A percentile compares a stretch with the other conserved stretches of the same genome.
Evolutionary conservation across 345 rosid species (phyloP).

Genomic region (Eucalyptus dawsonii): DNA sequence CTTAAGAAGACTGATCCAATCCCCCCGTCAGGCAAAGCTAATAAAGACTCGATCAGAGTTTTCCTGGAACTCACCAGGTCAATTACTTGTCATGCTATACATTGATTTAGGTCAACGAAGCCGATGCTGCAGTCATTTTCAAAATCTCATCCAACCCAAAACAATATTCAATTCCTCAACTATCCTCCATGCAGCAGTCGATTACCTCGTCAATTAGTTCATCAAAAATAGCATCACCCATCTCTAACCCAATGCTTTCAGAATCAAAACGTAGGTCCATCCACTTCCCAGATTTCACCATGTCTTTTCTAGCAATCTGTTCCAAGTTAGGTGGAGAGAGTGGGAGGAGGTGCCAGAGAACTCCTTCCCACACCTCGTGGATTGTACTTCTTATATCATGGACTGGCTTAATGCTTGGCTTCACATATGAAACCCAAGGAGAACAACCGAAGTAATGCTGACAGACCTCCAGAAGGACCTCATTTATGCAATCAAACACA

Average conservation of each 20-base stretch:
- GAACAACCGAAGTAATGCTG: constrained; percentile 36
- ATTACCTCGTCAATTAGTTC: constrained; percentile 55
- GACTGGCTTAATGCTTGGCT: constrained; percentile 26
- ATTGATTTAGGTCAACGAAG: not conserved
- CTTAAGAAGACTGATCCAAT: not conserved
- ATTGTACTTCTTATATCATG: constrained; percentile 32
- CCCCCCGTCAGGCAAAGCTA: not conserved
- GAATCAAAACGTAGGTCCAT: constrained; percentile 48
- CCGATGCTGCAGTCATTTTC: not conserved
- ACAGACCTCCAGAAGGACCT: constrained; percentile 59
- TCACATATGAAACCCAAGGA: constrained; percentile 44
- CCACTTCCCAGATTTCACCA: constrained; percentile 57
- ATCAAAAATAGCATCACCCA: constrained; percentile 48
- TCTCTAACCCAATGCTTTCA: constrained; percentile 39
- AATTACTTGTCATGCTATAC: not conserved
- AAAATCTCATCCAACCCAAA: not conserved
- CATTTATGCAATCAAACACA: constrained; percentile 72
- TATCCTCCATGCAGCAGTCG: constrained; percentile 12
- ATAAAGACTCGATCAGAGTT: not conserved
- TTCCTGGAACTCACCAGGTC: not conserved
- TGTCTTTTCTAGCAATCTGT: constrained; percentile 62
- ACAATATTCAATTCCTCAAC: not conserved
- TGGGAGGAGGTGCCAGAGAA: constrained; percentile 61
- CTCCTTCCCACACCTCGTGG: constrained; percentile 58
- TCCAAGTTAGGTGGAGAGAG: constrained; percentile 67